These are phyloP conservation scores for Pseudodiploospora longispora DNA, from an alignment of 2,329 filamentous ascomycete genomes.

Conservation along the genomic window DNA sequence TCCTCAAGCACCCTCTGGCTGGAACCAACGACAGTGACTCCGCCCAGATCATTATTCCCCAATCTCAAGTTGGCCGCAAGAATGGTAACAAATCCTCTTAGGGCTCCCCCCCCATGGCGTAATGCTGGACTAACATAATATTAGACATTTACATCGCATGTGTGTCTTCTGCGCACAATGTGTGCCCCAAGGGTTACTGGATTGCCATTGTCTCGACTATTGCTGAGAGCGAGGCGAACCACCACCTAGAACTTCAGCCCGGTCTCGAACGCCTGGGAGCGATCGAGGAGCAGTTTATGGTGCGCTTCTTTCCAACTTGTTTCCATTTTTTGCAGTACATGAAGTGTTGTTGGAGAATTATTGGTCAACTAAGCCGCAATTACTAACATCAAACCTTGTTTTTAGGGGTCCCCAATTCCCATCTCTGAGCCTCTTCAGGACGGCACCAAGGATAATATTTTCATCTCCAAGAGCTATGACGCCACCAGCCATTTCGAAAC, in stretches of 20 bases:
- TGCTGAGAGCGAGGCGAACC: slow-evolving; percentile 83
- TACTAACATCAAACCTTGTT: not conserved
- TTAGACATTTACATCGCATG: slow-evolving; percentile 93
- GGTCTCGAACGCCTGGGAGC: slow-evolving; percentile 86
- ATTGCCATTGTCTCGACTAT: slow-evolving; percentile 98
- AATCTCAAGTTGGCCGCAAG: slow-evolving; percentile 94
- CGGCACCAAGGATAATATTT: slow-evolving; percentile 82
- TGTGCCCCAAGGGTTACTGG: slow-evolving; percentile 98
- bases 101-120: not conserved
- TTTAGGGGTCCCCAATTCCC: slow-evolving; percentile 70
- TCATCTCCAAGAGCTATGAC: slow-evolving; percentile 98
- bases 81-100: slow-evolving; percentile 56
- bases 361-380: slow-evolving; percentile 1
- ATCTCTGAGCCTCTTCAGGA: slow-evolving; percentile 85
- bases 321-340: not conserved
- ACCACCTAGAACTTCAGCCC: slow-evolving; percentile 88
- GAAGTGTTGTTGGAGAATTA: no score
- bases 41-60: slow-evolving; percentile 91
- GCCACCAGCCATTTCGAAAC: slow-evolving; percentile 98
- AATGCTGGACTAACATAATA: not conserved
- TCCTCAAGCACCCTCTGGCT: slow-evolving; percentile 88
- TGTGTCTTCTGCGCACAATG: slow-evolving; percentile 92
- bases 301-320: slow-evolving; percentile 23
- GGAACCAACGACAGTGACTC: slow-evolving; percentile 87
- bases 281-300: slow-evolving; percentile 97